A percentile compares a stretch with the other conserved stretches of the same genome.
Conservation (phyloP, 352 stramenopile species). For the Pythium graminicola region DNA sequence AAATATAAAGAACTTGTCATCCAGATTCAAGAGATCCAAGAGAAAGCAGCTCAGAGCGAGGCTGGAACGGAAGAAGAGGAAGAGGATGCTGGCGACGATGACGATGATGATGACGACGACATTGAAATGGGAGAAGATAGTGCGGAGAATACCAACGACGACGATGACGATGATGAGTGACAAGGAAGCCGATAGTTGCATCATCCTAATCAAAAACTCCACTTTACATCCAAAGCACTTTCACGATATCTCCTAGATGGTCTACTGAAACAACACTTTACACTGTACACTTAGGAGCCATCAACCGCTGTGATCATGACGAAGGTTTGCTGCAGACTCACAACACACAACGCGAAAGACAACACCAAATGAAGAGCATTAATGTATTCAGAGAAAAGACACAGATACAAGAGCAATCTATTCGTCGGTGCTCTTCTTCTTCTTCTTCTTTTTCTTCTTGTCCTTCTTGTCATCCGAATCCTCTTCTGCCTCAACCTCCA, state of each 20-base stretch:
- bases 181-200: background rate
- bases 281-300: no score
- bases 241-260: no score
- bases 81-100: conserved; percentile 18
- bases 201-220: no score
- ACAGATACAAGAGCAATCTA: conserved; percentile 29
- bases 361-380: conserved; percentile 1
- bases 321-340: no score
- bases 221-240: no score
- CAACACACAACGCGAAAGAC: no score
- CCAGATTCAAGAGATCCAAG: conserved; percentile 61
- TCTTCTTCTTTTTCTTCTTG: conserved; percentile 47
- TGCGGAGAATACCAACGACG: conserved; percentile 21
- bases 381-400: conserved; percentile 22
- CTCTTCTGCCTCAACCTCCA: conserved; percentile 65
- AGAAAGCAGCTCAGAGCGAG: conserved; percentile 45
- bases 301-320: no score
- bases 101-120: conserved; percentile 18
- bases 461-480: conserved; percentile 30
- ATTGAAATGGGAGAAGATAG: conserved; percentile 13
- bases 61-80: conserved; percentile 33
- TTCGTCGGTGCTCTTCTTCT: conserved; percentile 42
- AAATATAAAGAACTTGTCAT: conserved; percentile 60
- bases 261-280: no score
- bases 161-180: conserved; percentile 26